A percentile compares a stretch with the other conserved stretches of the same genome.
These are phyloP conservation scores for Aristolochia fimbriata DNA, from an alignment of 164 flowering plant genomes.

Conservation along the genomic window DNA sequence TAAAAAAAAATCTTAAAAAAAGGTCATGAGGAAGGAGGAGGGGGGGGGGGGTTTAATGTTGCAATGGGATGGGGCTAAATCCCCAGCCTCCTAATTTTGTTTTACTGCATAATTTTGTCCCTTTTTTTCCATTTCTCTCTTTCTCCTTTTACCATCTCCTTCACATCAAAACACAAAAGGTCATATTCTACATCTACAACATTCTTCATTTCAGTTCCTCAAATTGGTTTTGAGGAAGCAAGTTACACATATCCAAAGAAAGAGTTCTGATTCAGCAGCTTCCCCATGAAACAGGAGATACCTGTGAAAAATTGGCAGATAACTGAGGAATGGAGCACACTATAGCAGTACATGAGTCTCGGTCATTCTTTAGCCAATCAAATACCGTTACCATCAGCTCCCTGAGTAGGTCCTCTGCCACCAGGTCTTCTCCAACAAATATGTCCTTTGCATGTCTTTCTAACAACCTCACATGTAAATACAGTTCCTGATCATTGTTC, in stretches of 20 bases:
- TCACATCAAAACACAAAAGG: no score
- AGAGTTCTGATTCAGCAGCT: neutral
- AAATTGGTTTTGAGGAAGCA: neutral
- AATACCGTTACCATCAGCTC: slow-evolving; percentile 38
- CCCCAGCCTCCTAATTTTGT: no score
- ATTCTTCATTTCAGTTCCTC: no score
- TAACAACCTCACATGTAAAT: slow-evolving; percentile 38
- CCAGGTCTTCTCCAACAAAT: slow-evolving; percentile 29
- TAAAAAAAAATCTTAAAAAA: no score
- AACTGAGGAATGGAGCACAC: slow-evolving; percentile 14
- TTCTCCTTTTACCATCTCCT: no score
- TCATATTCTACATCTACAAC: no score
- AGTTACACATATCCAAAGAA: neutral
- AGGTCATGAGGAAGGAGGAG: no score
- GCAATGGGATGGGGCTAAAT: no score
- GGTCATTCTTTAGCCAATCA: slow-evolving; percentile 30
- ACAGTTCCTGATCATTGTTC: slow-evolving; percentile 36
- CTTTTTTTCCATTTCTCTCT: no score
- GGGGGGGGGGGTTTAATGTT: no score
- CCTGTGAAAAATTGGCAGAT: slow-evolving; percentile 32
- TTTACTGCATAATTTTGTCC: no score
- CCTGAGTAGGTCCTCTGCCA: slow-evolving; percentile 26
- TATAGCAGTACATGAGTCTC: slow-evolving; percentile 23
- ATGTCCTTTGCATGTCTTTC: slow-evolving; percentile 34
- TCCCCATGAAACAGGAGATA: slow-evolving; percentile 3